Evolutionary conservation across 2,329 filamentous ascomycete species (phyloP).

Genomic region (Verticillium nonalfalfae): DNA sequence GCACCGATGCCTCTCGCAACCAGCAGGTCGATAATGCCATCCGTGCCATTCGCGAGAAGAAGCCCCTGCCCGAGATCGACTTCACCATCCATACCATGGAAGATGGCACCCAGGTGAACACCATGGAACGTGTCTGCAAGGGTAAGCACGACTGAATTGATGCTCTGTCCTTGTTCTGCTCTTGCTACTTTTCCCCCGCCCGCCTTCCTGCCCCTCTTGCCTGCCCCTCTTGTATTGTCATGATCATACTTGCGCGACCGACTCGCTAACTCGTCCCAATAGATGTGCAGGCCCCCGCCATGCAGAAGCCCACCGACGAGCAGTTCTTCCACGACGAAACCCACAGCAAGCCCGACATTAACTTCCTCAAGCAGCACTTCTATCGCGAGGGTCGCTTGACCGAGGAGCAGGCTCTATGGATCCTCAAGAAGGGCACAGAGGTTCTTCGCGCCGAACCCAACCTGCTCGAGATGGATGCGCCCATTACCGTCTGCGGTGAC

Average conservation of each 20-base stretch:
- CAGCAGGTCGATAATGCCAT: slow-evolving; percentile 80
- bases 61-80: slow-evolving; percentile 93
- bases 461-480: slow-evolving; percentile 97
- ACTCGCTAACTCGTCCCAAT: slow-evolving; percentile 1
- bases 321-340: slow-evolving; percentile 89
- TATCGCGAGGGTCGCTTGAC: slow-evolving; percentile 95
- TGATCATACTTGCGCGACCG: neutral
- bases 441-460: slow-evolving; percentile 88
- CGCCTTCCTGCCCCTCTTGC: neutral
- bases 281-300: slow-evolving; percentile 98
- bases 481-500: slow-evolving; percentile 97
- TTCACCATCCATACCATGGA: slow-evolving; percentile 99
- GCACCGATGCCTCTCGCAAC: slow-evolving; percentile 42
- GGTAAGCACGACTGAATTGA: slow-evolving; percentile 47
- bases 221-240: neutral
- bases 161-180: too few species aligned
- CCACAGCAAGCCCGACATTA: slow-evolving; percentile 81
- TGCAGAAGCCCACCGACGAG: slow-evolving; percentile 85
- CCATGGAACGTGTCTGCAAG: slow-evolving; percentile 95
- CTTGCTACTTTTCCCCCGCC: neutral
- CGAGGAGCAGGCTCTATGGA: slow-evolving; percentile 95
- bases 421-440: slow-evolving; percentile 82
- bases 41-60: slow-evolving; percentile 90
- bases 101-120: slow-evolving; percentile 92
- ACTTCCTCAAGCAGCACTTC: slow-evolving; percentile 96